phyloP scores from a whole-genome alignment of 768 basidiomycete species.

The Podaxis pistillaris region DNA sequence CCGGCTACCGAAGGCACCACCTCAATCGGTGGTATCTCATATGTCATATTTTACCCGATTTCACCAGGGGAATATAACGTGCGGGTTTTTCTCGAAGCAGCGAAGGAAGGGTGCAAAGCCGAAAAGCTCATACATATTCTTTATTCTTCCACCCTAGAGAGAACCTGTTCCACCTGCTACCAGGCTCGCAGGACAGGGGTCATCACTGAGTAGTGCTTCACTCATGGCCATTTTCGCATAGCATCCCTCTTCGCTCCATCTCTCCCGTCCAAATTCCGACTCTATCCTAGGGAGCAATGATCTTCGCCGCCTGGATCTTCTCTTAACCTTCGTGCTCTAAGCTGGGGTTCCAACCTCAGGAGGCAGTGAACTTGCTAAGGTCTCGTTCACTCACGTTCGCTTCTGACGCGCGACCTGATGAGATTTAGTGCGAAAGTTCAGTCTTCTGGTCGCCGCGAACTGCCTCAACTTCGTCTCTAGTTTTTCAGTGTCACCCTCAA shows the following conservation, averaged over 20 bases:
- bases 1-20: background rate
- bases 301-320: background rate
- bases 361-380: background rate
- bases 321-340: background rate
- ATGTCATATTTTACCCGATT: background rate
- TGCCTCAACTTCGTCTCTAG: background rate
- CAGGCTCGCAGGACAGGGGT: background rate
- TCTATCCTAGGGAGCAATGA: background rate
- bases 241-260: background rate
- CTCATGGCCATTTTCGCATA: too few relatives aligned
- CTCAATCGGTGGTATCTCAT: background rate
- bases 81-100: background rate
- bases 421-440: background rate
- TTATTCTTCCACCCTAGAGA: background rate
- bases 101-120: background rate
- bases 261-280: conserved; percentile 1
- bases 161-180: background rate
- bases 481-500: background rate
- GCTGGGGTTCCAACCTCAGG: background rate
- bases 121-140: background rate
- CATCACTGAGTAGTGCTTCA: background rate
- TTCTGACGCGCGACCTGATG: background rate
- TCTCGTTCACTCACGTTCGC: background rate
- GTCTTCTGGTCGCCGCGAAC: background rate
- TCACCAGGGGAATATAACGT: background rate